Base-by-base conservation (phyloP, 805 yeast genomes). In the Cyberlindnera euphorbiiphila region DNA sequence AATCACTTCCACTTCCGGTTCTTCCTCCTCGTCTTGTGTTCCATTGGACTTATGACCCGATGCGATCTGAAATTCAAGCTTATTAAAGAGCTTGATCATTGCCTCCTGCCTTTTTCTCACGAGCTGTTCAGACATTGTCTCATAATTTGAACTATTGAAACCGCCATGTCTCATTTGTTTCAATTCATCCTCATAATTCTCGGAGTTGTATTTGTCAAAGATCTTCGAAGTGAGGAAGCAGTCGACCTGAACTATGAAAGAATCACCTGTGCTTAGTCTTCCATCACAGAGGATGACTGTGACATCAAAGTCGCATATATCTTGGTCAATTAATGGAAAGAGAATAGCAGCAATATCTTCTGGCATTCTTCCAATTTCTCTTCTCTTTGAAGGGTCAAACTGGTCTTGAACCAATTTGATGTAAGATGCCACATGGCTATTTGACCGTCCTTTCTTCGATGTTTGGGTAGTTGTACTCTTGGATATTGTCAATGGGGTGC, bases 351-450 rank as follows among this genome's bases (percentile, higher is more conserved):
- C 87, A 21, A 76, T 65, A 34, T 76, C 83, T 45, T 81, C 88
- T 0, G 85, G 80, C 1, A 85, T 55, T 47, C 95, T 71, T 0
- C 93, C 97, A 21, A 89, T 65, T 54, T 85, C 95, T 42, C 83
- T 56, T 14, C 57, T 45, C 16, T 42, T 47, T 4, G 45, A 36
- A 3, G 53, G 41, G 34, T 60, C 61, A 29, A 47, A 25, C 6
- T 33, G 25, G 34, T 53, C 51, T 29, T 52, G 57, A 3, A 54
- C 40, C 15, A 66, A 41, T 35, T 62, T 62, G 6, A 66, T 49
- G 40, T 51, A 60, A 11, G 62, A 61, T 0, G 66, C 56, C 44
- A 61, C 54, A 8, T 55, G 39, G 4, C 41, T 34, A 23, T 47
- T 53, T 11, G 39, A 44, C 4, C 61, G 58, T 6, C 51, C 48